Conservation (phyloP, 176 grass and related monocot genomes). For the Poa pratensis region DNA sequence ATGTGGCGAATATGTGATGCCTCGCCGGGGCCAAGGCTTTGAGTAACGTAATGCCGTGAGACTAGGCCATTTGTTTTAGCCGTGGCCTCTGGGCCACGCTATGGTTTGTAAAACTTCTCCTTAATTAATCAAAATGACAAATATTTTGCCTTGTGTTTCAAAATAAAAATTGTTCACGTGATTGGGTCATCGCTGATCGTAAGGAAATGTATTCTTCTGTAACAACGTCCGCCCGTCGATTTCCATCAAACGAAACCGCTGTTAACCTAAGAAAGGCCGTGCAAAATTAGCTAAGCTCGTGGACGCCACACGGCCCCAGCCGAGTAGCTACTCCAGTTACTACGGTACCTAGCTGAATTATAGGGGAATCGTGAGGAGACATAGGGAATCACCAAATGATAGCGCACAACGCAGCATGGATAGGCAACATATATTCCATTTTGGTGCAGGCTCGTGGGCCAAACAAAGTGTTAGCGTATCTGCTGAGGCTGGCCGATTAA, state of each 20-base stretch:
- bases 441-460: neutral
- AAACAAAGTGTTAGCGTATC: neutral
- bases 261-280: neutral
- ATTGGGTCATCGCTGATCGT: neutral
- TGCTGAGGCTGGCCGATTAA: neutral
- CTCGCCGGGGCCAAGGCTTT: too few relatives aligned
- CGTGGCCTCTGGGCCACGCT: too few relatives aligned
- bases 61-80: too few relatives aligned
- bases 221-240: too few relatives aligned
- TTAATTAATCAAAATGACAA: too few relatives aligned
- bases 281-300: neutral
- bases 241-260: too few relatives aligned
- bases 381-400: neutral
- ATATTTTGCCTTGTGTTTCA: too few relatives aligned
- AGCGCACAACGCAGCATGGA: too few relatives aligned
- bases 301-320: neutral
- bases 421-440: neutral
- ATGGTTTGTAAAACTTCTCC: too few relatives aligned
- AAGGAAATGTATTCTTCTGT: neutral
- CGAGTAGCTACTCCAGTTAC: neutral
- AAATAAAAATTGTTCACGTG: too few relatives aligned
- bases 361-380: neutral
- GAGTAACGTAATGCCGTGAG: too few relatives aligned
- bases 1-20: too few relatives aligned
- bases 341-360: neutral